Evolutionary conservation across 2,329 filamentous ascomycete species (phyloP).

Genomic region (Monilinia fructicola): DNA sequence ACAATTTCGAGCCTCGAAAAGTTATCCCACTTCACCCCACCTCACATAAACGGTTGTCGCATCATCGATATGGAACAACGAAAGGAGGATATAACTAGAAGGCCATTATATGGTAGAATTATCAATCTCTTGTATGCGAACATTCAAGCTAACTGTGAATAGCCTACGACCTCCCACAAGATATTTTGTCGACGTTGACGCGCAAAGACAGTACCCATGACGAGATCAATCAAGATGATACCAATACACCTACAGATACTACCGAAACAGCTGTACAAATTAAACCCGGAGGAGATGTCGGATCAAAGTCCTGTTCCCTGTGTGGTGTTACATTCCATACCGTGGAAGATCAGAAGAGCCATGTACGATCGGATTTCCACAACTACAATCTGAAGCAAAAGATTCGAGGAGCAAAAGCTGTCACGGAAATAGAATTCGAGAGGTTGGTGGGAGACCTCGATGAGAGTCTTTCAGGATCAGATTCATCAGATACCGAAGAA

Average conservation of each 20-base stretch:
- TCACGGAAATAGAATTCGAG: slow-evolving; percentile 82
- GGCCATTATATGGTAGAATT: slow-evolving; percentile 43
- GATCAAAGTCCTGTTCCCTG: slow-evolving; percentile 75
- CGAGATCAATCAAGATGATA: slow-evolving; percentile 33
- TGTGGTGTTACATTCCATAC: slow-evolving; percentile 71
- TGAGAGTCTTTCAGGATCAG: slow-evolving; percentile 86
- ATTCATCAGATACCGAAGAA: slow-evolving; percentile 69
- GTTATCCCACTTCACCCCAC: slow-evolving; percentile 9
- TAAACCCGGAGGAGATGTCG: slow-evolving; percentile 47
- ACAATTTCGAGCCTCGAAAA: neutral
- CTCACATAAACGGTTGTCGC: neutral
- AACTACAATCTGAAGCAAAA: slow-evolving; percentile 94
- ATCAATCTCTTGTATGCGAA: neutral
- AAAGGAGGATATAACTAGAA: slow-evolving; percentile 43
- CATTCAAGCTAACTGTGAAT: slow-evolving; percentile 24
- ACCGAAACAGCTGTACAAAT: slow-evolving; percentile 42
- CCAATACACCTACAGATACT: slow-evolving; percentile 32
- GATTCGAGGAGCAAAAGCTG: slow-evolving; percentile 67
- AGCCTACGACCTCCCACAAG: slow-evolving; percentile 42
- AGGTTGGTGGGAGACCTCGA: slow-evolving; percentile 81
- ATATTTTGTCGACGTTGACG: slow-evolving; percentile 42
- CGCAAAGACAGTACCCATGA: slow-evolving; percentile 37
- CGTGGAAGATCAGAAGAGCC: slow-evolving; percentile 77
- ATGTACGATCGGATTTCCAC: slow-evolving; percentile 88
- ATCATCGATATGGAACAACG: slow-evolving; percentile 37